These are phyloP conservation scores for Rhexocercosporidium sp. DNA, from an alignment of 2,329 filamentous ascomycete species.

Conservation along the genomic window DNA sequence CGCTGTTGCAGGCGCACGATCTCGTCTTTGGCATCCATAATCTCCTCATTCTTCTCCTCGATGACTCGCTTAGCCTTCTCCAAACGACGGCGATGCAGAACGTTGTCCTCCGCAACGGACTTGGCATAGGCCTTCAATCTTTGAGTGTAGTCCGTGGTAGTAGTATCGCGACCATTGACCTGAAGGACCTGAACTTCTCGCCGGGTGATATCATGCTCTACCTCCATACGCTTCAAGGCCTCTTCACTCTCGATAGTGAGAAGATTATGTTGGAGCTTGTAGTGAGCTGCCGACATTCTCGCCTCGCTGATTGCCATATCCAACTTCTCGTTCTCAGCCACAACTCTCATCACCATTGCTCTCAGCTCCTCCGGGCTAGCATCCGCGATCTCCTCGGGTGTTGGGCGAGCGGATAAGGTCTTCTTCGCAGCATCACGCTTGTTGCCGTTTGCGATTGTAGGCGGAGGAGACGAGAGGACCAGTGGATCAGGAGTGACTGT, in stretches of 20 bases:
- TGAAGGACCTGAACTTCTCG: constrained; percentile 87
- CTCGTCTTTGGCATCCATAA: constrained; percentile 73
- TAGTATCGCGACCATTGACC: constrained; percentile 65
- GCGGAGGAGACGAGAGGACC: constrained; percentile 39
- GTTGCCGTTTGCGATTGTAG: constrained; percentile 33
- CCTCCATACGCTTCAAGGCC: constrained; percentile 82
- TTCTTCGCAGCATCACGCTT: constrained; percentile 27
- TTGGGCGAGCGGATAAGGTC: constrained; percentile 43
- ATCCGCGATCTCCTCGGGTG: constrained; percentile 55
- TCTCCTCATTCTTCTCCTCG: constrained; percentile 76
- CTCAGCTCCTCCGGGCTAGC: constrained; percentile 62
- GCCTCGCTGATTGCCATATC: constrained; percentile 58
- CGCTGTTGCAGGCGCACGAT: constrained; percentile 78
- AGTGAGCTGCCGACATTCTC: constrained; percentile 85
- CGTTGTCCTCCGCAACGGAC: constrained; percentile 68
- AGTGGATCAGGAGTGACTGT: constrained; percentile 30
- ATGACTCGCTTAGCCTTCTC: constrained; percentile 79
- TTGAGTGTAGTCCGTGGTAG: constrained; percentile 60
- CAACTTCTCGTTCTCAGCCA: constrained; percentile 62
- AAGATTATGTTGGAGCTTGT: constrained; percentile 88
- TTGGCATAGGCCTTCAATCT: constrained; percentile 72
- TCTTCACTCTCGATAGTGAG: constrained; percentile 84
- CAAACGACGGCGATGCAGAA: constrained; percentile 66
- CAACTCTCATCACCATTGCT: constrained; percentile 57
- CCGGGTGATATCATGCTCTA: constrained; percentile 91